Conservation (phyloP, 441 rosid species). For the Bruguiera hainesii region DNA sequence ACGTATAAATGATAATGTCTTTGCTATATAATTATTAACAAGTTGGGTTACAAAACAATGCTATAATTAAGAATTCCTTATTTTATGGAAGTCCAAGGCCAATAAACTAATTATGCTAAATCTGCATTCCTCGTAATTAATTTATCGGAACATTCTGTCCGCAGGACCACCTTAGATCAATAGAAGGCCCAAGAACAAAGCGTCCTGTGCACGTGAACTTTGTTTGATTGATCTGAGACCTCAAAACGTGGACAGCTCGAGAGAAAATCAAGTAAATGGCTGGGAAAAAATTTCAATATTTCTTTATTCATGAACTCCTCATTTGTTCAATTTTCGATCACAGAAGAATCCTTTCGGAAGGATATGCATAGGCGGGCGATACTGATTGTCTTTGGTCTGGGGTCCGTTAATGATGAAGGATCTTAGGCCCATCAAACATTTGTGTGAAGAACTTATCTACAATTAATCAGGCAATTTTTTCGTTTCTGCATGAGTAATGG, state of each 20-base stretch:
- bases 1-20: not conserved
- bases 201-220: conserved; percentile 39
- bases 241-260: conserved; percentile 25
- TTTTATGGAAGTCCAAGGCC: too few relatives aligned
- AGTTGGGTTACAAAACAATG: not conserved
- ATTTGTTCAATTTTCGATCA: conserved; percentile 32
- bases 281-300: conserved; percentile 2
- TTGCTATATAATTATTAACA: too few relatives aligned
- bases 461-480: conserved; percentile 20
- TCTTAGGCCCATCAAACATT: conserved; percentile 19
- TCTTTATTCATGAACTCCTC: conserved; percentile 21
- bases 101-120: too few relatives aligned
- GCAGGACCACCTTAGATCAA: conserved; percentile 16
- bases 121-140: conserved; percentile 16
- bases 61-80: too few relatives aligned
- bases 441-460: conserved; percentile 21
- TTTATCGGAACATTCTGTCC: conserved; percentile 22
- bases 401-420: conserved; percentile 39
- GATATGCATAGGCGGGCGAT: conserved; percentile 17
- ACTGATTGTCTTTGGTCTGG: conserved; percentile 16
- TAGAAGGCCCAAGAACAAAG: conserved; percentile 14
- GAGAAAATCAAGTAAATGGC: conserved; percentile 12
- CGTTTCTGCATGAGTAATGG: conserved; percentile 18
- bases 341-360: conserved; percentile 28
- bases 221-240: conserved; percentile 25